A percentile compares a stretch with the other conserved stretches of the same genome.
Evolutionary conservation across 306 rosid species (phyloP).

Genomic region (Ormosia semicastrata): DNA sequence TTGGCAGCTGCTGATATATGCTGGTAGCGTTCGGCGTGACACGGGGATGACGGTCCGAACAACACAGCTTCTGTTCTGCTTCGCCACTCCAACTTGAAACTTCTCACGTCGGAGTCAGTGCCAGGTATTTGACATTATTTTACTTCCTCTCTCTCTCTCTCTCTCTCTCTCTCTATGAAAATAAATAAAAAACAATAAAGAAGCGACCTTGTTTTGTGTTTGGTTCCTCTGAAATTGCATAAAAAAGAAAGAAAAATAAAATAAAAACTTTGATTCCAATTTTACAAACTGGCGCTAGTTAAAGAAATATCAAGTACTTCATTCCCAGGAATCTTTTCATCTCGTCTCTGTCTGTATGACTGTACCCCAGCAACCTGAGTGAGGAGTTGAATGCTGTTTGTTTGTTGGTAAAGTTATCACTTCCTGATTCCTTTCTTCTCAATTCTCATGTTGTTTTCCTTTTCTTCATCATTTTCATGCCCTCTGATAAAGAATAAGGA

Average conservation of each 20-base stretch:
- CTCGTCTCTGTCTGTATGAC: background rate
- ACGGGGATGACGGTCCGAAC: background rate
- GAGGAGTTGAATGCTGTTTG: background rate
- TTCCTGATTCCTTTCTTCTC: background rate
- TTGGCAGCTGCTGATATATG: background rate
- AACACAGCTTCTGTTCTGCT: background rate
- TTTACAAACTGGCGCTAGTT: constrained; percentile 7
- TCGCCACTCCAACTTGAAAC: background rate
- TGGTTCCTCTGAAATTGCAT: background rate
- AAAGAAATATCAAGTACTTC: background rate
- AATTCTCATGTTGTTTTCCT: background rate
- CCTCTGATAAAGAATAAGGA: background rate
- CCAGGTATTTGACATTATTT: background rate
- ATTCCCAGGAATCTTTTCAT: constrained; percentile 1
- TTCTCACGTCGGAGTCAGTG: background rate
- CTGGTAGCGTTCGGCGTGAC: background rate
- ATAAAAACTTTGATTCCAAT: background rate
- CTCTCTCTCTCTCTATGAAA: background rate
- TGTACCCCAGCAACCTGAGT: background rate
- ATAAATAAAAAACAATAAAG: background rate
- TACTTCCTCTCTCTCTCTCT: background rate
- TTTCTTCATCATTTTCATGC: constrained; percentile 3
- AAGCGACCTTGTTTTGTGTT: constrained; percentile 1
- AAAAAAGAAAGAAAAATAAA: background rate
- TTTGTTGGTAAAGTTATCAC: constrained; percentile 6